Conservation (phyloP, 2,329 filamentous ascomycete species). For the Colletotrichum magnum region DNA sequence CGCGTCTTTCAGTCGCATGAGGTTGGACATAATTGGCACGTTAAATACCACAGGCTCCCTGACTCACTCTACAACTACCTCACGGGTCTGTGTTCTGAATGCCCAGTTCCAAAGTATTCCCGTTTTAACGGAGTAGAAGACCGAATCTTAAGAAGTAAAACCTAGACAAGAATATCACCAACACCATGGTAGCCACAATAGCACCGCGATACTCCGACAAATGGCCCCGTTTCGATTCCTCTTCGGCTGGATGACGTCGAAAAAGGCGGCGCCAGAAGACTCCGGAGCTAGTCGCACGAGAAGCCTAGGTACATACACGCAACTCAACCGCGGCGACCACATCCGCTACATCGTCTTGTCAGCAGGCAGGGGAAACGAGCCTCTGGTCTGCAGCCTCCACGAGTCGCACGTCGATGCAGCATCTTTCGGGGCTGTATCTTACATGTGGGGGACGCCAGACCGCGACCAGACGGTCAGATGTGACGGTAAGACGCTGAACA, state of each 20-base stretch:
- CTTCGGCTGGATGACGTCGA: not conserved
- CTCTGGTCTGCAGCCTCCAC: slow-evolving; percentile 47
- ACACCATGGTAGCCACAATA: too few relatives aligned
- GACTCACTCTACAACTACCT: too few relatives aligned
- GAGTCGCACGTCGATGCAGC: slow-evolving; percentile 44
- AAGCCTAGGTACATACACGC: slow-evolving; percentile 43
- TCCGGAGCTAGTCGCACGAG: not conserved
- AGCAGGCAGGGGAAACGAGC: slow-evolving; percentile 45
- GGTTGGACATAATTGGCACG: too few relatives aligned
- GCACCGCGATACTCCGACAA: too few relatives aligned
- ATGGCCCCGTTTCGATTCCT: too few relatives aligned
- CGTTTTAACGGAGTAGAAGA: too few relatives aligned
- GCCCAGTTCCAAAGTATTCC: too few relatives aligned
- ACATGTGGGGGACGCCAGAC: slow-evolving; percentile 50
- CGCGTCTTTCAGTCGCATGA: too few relatives aligned
- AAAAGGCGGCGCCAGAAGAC: not conserved
- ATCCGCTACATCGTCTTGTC: slow-evolving; percentile 52
- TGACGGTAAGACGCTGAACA: slow-evolving; percentile 44
- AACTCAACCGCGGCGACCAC: slow-evolving; percentile 42
- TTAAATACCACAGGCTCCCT: too few relatives aligned
- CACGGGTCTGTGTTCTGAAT: too few relatives aligned
- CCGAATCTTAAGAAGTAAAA: too few relatives aligned
- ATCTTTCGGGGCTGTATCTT: slow-evolving; percentile 52
- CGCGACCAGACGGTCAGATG: slow-evolving; percentile 44
- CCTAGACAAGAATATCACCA: too few relatives aligned